Evolutionary conservation across 2,329 filamentous ascomycete genomes (phyloP), one percentile per base, ranked within the genome.

Genomic region (Hymenoscyphus linearis): DNA sequence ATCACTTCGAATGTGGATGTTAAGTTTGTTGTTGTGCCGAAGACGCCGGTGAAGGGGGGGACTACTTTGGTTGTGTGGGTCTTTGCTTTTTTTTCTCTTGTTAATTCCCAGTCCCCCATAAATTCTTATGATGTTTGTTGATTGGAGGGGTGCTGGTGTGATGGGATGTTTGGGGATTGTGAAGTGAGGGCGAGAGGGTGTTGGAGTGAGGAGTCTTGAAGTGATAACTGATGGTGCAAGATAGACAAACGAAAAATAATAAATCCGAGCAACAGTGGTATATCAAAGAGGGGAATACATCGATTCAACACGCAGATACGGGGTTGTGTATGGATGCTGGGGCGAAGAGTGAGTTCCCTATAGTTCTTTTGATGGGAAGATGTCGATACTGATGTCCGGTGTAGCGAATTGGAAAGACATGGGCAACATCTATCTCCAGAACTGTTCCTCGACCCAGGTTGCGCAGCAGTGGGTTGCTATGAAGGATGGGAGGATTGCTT

Each of bases 341-440:
- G 6, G 58, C 59, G 5, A 64, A 65, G 52, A 54, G 62, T 67
- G 13, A 62, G 62, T n/a, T n/a, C n/a, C n/a, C n/a, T n/a, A n/a
- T n/a, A n/a, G n/a, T n/a, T n/a, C n/a, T n/a, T n/a, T n/a, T n/a
- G n/a, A n/a, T n/a, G n/a, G n/a, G 37, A n/a, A 18, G 22, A 44
- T 0, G 16, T 13, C 37, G n/a, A 18, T 4, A 25, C 4, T 27
- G 18, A 53, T 14, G 40, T 7, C 34, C n/a, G 25, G 26, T 13
- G 25, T 31, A 64, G 65, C 35, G 13, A 65, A 65, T 57, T 67
- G 65, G 65, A 67, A 64, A 31, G 65, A 67, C 34, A 64, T 67
- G 65, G 63, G 44, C 1, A 50, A 22, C 14, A 54, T 67, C 34
- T 57, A 53, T 13, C 13, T 67, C 0, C 35, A 61, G 47, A 54